Conservation (phyloP, 768 basidiomycete genomes). For the Postia placenta region DNA sequence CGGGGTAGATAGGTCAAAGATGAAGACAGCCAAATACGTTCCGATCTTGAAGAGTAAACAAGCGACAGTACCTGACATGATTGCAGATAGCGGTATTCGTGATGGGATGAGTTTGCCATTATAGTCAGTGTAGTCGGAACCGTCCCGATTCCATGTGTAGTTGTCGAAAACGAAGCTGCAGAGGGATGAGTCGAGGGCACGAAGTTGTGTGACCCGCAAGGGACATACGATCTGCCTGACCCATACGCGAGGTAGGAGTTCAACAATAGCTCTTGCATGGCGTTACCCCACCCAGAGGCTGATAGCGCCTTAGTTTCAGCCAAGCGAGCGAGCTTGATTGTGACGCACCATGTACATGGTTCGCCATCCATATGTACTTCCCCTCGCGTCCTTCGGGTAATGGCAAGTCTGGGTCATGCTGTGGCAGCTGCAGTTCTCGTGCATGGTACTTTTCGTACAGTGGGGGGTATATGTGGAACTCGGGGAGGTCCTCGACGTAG, state of each 20-base stretch:
- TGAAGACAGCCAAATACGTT: neutral
- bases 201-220: neutral
- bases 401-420: conserved; percentile 17
- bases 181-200: neutral
- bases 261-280: conserved; percentile 33
- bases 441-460: conserved; percentile 19
- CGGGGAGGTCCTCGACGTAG: conserved; percentile 3
- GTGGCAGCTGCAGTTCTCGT: conserved; percentile 20
- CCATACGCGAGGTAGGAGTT: conserved; percentile 28
- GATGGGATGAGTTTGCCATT: conserved; percentile 48
- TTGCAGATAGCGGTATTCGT: conserved; percentile 44
- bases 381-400: conserved; percentile 18
- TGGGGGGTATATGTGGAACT: conserved; percentile 16
- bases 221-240: conserved; percentile 31
- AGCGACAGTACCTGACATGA: conserved; percentile 39
- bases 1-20: too few species aligned
- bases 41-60: neutral
- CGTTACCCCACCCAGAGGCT: conserved; percentile 37
- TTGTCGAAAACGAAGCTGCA: conserved; percentile 46
- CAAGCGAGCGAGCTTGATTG: neutral
- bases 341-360: conserved; percentile 15
- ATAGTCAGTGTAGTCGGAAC: conserved; percentile 31
- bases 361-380: conserved; percentile 12
- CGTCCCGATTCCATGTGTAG: conserved; percentile 44
- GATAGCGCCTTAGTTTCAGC: conserved; percentile 17